phyloP scores from a whole-genome alignment of 768 basidiomycete genomes.

The Boletus pseudopeckii region DNA sequence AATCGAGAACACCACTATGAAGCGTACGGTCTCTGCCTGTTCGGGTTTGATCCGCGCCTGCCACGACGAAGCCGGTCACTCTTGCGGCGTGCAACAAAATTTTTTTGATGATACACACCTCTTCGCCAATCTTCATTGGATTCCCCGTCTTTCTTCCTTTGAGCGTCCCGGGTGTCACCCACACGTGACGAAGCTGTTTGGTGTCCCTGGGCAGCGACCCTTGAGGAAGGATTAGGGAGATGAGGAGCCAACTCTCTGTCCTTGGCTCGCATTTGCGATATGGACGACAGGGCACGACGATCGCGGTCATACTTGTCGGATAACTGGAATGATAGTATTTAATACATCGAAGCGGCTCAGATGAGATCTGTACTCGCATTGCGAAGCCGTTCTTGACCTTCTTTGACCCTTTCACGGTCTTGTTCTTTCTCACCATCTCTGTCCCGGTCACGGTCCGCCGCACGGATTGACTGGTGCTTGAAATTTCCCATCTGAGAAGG shows the following conservation, averaged over 20 bases:
- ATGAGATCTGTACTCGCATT: conserved; percentile 43
- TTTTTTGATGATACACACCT: conserved; percentile 44
- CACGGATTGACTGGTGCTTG: conserved; percentile 79
- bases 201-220: conserved; percentile 36
- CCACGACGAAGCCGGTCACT: not conserved
- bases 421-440: conserved; percentile 45
- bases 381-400: conserved; percentile 74
- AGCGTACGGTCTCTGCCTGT: conserved; percentile 57
- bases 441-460: conserved; percentile 55
- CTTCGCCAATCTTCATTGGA: conserved; percentile 81
- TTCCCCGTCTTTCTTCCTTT: conserved; percentile 70
- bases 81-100: not conserved
- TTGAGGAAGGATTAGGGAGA: conserved; percentile 42
- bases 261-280: conserved; percentile 51
- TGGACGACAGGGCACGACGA: conserved; percentile 55
- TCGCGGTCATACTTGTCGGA: conserved; percentile 88
- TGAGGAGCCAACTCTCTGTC: conserved; percentile 69
- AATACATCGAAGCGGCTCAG: not conserved
- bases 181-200: conserved; percentile 44
- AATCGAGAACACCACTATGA: not conserved
- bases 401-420: conserved; percentile 64
- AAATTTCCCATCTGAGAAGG: conserved; percentile 94
- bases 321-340: conserved; percentile 44
- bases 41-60: conserved; percentile 50
- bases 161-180: conserved; percentile 54